phyloP scores from a whole-genome alignment of 345 rosid species.

The Brassica napus region Da-Ae NC_063436.1:13677001-13677500 shows the following conservation, averaged over 20 bases:
- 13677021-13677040: constrained; percentile 3
- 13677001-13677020: constrained; percentile 32
- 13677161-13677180: constrained; percentile 42
- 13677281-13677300: constrained; percentile 94
- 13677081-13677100: constrained; percentile 59
- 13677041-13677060: constrained; percentile 47
- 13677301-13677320: constrained; percentile 76
- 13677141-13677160: constrained; percentile 43
- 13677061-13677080: constrained; percentile 74
- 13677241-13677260: constrained; percentile 88
- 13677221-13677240: constrained; percentile 85
- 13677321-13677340: constrained; percentile 46
- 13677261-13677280: constrained; percentile 95
- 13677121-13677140: constrained; percentile 49
- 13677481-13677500: background rate
- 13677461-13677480: constrained; percentile 60
- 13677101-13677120: constrained; percentile 48
- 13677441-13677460: constrained; percentile 72
- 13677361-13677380: background rate
- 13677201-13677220: constrained; percentile 92
- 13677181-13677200: constrained; percentile 61
- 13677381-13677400: background rate
- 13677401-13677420: constrained; percentile 73
- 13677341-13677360: background rate
- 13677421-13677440: constrained; percentile 82